Conservation (phyloP, 2,329 filamentous ascomycete species). For the Biscogniauxia sp. region DNA sequence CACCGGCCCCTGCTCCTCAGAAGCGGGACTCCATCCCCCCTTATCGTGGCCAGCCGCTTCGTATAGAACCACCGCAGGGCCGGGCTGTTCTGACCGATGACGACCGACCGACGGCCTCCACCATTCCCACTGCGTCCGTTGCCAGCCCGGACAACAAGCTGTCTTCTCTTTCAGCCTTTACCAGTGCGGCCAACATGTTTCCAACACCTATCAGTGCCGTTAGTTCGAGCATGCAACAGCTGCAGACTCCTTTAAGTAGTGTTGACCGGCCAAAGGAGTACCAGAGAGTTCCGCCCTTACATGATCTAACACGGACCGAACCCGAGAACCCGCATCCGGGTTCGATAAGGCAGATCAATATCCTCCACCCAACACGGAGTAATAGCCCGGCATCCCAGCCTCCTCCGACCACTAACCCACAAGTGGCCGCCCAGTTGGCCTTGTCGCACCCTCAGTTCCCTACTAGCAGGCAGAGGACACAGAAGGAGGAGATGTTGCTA, state of each 20-base stretch:
- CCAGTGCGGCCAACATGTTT: constrained; percentile 52
- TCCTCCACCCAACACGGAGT: constrained; percentile 50
- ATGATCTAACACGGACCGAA: constrained; percentile 57
- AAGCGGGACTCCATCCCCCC: constrained; percentile 58
- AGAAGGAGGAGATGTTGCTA: constrained; percentile 87
- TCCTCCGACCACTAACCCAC: constrained; percentile 43
- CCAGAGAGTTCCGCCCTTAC: constrained; percentile 58
- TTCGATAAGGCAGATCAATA: constrained; percentile 56
- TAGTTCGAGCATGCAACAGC: constrained; percentile 28
- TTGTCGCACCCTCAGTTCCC: constrained; percentile 55
- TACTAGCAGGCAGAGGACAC: constrained; percentile 48
- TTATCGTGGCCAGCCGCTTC: constrained; percentile 60
- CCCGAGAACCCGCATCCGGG: constrained; percentile 53
- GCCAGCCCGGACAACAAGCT: constrained; percentile 61
- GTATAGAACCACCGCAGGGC: constrained; percentile 62
- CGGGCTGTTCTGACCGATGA: constrained; percentile 55
- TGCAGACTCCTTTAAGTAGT: constrained; percentile 30
- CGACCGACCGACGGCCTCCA: constrained; percentile 58
- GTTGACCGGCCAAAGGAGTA: constrained; percentile 51
- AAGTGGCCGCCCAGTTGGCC: constrained; percentile 58
- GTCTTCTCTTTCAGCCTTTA: constrained; percentile 53
- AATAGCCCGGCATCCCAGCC: constrained; percentile 41
- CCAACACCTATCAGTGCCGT: constrained; percentile 62
- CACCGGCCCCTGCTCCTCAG: constrained; percentile 29
- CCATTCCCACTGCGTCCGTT: constrained; percentile 56